These are phyloP conservation scores for Lachancea sp. DNA, from an alignment of 805 yeast species.

Conservation along the genomic window DNA sequence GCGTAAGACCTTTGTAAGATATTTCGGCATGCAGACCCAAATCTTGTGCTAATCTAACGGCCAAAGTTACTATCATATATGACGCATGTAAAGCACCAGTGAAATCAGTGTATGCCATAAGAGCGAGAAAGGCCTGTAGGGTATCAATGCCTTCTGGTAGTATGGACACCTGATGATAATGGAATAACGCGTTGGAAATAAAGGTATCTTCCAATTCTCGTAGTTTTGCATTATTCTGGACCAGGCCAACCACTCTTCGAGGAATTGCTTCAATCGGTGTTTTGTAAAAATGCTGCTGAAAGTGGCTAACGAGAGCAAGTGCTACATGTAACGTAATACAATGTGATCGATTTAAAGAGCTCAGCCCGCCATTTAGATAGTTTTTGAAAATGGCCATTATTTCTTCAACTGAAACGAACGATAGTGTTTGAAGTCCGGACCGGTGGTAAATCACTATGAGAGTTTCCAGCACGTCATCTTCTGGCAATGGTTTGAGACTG, in stretches of 20 bases:
- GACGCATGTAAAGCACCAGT: conserved; percentile 10
- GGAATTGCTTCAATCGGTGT: neutral
- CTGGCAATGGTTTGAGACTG: conserved; percentile 4
- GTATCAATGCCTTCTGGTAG: conserved; percentile 15
- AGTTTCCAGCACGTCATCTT: conserved; percentile 1
- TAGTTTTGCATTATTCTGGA: conserved; percentile 1
- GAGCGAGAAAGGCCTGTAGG: conserved; percentile 12
- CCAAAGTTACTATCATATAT: conserved; percentile 13
- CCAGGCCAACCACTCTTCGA: neutral
- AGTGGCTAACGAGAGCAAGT: conserved; percentile 3
- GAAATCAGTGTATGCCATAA: conserved; percentile 8
- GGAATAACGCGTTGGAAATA: conserved; percentile 11
- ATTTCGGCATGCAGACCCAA: conserved; percentile 14
- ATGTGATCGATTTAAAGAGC: neutral
- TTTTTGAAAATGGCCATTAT: neutral
- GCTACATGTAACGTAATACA: conserved; percentile 3
- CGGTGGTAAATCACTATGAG: neutral
- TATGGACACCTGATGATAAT: conserved; percentile 12
- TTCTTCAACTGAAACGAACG: neutral
- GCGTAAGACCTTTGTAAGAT: conserved; percentile 9
- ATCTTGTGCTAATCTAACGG: conserved; percentile 16
- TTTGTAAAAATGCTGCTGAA: conserved; percentile 4
- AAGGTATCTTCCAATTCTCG: conserved; percentile 11
- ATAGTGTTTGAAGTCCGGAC: conserved; percentile 1
- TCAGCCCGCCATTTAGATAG: neutral